These are phyloP conservation scores for Solanum phureja DNA, from an alignment of 257 asterid genomes.

Conservation along the genomic window DNA sequence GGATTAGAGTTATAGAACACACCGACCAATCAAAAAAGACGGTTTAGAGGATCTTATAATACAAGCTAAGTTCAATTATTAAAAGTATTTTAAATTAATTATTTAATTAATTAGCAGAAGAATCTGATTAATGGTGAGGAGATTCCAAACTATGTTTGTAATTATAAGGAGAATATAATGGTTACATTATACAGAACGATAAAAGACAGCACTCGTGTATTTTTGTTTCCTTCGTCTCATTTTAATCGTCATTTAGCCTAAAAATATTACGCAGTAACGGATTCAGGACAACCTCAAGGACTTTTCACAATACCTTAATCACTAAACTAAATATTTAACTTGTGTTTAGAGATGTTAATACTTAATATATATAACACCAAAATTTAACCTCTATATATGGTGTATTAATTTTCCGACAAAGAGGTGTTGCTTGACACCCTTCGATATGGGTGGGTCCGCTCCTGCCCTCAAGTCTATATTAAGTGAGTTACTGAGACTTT, in stretches of 20 bases:
- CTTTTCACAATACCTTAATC: too few species aligned
- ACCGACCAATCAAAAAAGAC: conserved; percentile 50
- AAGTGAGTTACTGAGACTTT: neutral
- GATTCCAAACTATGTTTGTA: neutral
- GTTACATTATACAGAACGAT: neutral
- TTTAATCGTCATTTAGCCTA: too few species aligned
- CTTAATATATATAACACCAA: too few species aligned
- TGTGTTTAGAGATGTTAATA: too few species aligned
- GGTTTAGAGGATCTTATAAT: conserved; percentile 21
- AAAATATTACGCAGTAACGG: too few species aligned
- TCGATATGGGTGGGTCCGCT: too few species aligned
- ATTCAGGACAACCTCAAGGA: too few species aligned
- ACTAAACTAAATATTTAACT: too few species aligned
- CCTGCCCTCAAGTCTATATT: neutral
- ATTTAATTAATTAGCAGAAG: neutral
- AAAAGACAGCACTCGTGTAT: neutral
- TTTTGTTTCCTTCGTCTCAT: neutral
- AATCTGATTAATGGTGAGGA: neutral
- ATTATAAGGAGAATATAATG: conserved; percentile 28
- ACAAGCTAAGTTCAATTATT: conserved; percentile 3
- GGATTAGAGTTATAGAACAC: neutral
- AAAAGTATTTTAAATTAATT: neutral
- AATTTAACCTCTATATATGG: too few species aligned
- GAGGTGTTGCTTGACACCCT: too few species aligned
- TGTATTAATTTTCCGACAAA: too few species aligned